Base-by-base conservation (phyloP, 495 filamentous ascomycete species). In the Trichoderma asperelloides region DNA sequence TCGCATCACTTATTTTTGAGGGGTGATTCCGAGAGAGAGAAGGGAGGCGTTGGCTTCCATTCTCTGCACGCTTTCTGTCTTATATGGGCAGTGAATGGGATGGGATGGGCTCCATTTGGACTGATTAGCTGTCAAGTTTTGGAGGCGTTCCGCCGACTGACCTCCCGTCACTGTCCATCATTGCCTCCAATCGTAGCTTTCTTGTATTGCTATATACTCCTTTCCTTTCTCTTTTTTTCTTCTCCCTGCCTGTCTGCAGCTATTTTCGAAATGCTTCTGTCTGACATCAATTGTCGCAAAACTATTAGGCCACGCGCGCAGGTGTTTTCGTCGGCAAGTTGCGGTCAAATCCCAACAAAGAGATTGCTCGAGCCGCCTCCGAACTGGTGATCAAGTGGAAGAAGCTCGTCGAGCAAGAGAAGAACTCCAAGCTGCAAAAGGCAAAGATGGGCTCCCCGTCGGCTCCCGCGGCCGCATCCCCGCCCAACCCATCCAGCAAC, bases 301-400 rank as follows among this genome's bases (percentile, higher is more conserved):
- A 23, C 37, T 39, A 82, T 37, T 77, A 93, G 78, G 87, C 88
- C n/a, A 98, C 94, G 25, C 92, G 89, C 69, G 92, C 96, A 62
- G 95, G 95, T 69, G 88, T 96, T 70, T 84, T 90, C 3, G 90
- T 98, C 69, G 93, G 94, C 76, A 91, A 89, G 72, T 84, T 92
- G 67, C 89, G 93, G 72, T 80, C 83, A 39, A 86, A 93, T 80
- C 78, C 86, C 64, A 85, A 93, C 70, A 87, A 88, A 66, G 87
- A 90, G n/a, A 87, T 97, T 55, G 87, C 87, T 8, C 82, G 83
- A 8, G 79, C 91, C 55, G 89, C 93, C 2, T 80, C 80, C 67
- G 90, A 95, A 69, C 91, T 98, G 64, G 91, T 98, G 23, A 81
- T 81, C 49, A 93, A 91, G 71, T 98, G 95, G 95, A 88, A 88